These are phyloP conservation scores for Mortierella sp. DNA, from an alignment of 371 early-diverging fungal species.

Conservation along the genomic window DNA sequence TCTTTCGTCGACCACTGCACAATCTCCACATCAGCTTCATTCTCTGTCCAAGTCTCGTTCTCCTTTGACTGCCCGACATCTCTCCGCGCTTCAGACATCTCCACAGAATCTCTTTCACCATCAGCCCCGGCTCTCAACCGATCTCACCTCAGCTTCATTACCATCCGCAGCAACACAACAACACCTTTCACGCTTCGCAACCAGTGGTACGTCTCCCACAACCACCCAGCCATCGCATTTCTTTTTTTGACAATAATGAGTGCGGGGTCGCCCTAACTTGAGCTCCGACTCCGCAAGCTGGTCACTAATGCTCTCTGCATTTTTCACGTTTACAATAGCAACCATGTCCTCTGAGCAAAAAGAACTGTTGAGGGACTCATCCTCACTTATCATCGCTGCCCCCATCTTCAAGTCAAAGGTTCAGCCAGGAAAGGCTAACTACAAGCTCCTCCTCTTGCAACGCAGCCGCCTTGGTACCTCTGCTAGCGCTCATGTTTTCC, in stretches of 20 bases:
- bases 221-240: too few relatives aligned
- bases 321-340: constrained; percentile 17
- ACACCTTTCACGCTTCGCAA: too few relatives aligned
- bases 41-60: neutral
- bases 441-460: constrained; percentile 69
- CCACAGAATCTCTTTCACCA: neutral
- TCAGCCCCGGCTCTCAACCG: neutral
- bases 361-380: constrained; percentile 36
- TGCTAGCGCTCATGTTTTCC: constrained; percentile 68
- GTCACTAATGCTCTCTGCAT: constrained; percentile 10
- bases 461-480: constrained; percentile 68
- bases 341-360: constrained; percentile 23
- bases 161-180: too few relatives aligned
- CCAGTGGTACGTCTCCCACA: too few relatives aligned
- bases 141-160: too few relatives aligned
- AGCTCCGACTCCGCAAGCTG: neutral
- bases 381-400: constrained; percentile 62
- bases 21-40: neutral
- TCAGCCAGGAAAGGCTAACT: constrained; percentile 57
- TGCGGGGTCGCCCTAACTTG: too few relatives aligned
- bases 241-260: too few relatives aligned
- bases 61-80: neutral
- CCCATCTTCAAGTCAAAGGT: constrained; percentile 54
- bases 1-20: neutral
- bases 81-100: neutral